Base-by-base conservation (phyloP, 140 eudicot species). In the Erigeron philadelphicus region DNA sequence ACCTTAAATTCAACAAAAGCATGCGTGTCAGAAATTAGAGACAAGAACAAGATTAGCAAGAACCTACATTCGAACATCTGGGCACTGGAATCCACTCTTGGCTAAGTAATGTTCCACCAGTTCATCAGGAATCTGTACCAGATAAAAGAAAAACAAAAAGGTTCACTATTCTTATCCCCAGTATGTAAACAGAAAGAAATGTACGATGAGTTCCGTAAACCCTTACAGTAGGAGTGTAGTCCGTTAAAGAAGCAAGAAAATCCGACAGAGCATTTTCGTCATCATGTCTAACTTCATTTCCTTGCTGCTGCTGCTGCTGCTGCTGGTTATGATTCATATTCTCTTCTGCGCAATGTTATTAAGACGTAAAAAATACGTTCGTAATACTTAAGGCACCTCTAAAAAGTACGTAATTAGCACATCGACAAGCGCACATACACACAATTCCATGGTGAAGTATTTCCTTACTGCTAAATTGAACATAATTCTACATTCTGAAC, bases 1-100 rank as follows among this genome's bases (percentile, higher is more conserved):
- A 15, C 21, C 23, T 52, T 15, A 52, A 52, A 13, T 19, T n/a
- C 23, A 52, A 52, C 19, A 52, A 19, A 52, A 52, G 58, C 58
- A 52, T 6, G 23, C 58, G 7, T 0, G 23, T 6, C 55, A 6
- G 0, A 15, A 0, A 52, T 15, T 1, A n/a, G 15, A n/a, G 6
- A 52, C 17, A 16, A 50, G 25, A 56, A 56, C 31, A 18, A 0
- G 40, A 57, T 8, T 31, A 58, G 1, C 1, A 73, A 65, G 70
- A 75, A 80, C 96, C 68, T 81, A 88, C 96, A 91, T 58, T 75
- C 95, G 95, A 58, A 88, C 87, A 80, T 91, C 97, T 52, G 97
- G 97, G 53, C 97, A 91, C 15, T 91, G 96, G 38, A 91, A 91
- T 12, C 96, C 97, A 71, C 96, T 86, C 75, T 91, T 91, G 6